Base-by-base conservation (phyloP, 2,329 filamentous ascomycete species). In the Colletotrichum siamense region DNA sequence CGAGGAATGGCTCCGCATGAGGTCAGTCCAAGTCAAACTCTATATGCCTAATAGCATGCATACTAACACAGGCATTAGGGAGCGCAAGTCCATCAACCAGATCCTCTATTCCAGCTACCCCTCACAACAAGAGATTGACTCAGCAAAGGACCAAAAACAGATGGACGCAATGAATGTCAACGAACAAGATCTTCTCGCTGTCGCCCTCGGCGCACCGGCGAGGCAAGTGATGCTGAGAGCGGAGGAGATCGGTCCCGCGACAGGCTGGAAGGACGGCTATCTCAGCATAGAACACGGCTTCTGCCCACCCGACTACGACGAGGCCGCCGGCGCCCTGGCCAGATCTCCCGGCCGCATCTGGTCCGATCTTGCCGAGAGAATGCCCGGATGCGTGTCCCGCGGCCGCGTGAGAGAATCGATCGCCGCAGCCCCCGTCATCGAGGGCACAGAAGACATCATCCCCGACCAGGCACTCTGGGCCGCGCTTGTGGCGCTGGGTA, bases 241-340 rank as follows among this genome's bases (percentile, higher is more conserved):
- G 9, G 88, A 91, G 78, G 87, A 90, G 59, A 87, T 91, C 9
- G 89, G 89, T 0, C 82, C 86, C 0, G 79, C 80, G 34, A 90
- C 87, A 1, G 89, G 89, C 22, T 91, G 89, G 88, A 84, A 87
- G 61, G 89, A 91, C 77, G 88, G 88, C 0, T 90, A 88, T 78
- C 86, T 90, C 44, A 89, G 85, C 73, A 84, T 84, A 16, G 88
- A 90, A 67, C 86, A 90, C 30, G 89, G 89, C 0, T 90, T 90
- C 76, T 89, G 87, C 32, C 88, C 89, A 0, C 85, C 86, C 3
- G 88, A 91, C 76, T 87, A 88, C 30, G 87, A 89, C 75, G 89
- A 88, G 76, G 83, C 89, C 0, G 85, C 85, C 0, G 87, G 85
- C 6, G 88, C 88, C 8, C 82, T 87, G 15, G 86, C 85, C 22